Percentiles rank a stretch among this genome's conserved stretches.
phyloP scores from a whole-genome alignment of 148 eudicot genomes.

The Talinum fruticosum region DNA sequence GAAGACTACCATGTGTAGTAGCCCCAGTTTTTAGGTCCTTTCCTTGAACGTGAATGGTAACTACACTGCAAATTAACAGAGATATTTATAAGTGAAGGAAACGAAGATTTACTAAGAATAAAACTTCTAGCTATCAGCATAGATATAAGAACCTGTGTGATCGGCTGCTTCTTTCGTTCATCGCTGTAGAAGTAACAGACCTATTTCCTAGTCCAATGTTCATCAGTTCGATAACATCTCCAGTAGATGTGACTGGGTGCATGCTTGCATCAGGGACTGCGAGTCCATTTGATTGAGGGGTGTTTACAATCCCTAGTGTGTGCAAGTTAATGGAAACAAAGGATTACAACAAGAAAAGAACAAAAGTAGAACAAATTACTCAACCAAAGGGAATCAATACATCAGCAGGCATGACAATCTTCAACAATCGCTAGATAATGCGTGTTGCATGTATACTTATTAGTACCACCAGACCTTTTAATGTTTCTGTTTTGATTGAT shows the following conservation, averaged over 20 bases:
- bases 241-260: conserved; percentile 44
- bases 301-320: conserved; percentile 58
- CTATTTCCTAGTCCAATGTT: conserved; percentile 53
- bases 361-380: too few relatives aligned
- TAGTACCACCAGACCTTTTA: neutral
- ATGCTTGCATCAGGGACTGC: conserved; percentile 81
- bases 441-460: too few relatives aligned
- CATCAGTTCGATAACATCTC: conserved; percentile 64
- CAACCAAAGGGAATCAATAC: neutral
- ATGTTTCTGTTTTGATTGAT: neutral
- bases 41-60: conserved; percentile 67
- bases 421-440: too few relatives aligned
- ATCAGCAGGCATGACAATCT: too few relatives aligned
- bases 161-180: conserved; percentile 79
- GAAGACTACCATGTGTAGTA: conserved; percentile 54
- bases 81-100: neutral
- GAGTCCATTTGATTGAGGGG: conserved; percentile 53
- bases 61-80: conserved; percentile 37
- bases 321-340: conserved; percentile 43
- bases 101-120: neutral
- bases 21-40: conserved; percentile 49
- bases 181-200: conserved; percentile 55
- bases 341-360: neutral
- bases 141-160: conserved; percentile 58
- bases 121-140: conserved; percentile 9